Evolutionary conservation across 1,139 yeast genomes (phyloP), one percentile per base, ranked within the genome.

Genomic region (Arxiozyma bovina): DNA sequence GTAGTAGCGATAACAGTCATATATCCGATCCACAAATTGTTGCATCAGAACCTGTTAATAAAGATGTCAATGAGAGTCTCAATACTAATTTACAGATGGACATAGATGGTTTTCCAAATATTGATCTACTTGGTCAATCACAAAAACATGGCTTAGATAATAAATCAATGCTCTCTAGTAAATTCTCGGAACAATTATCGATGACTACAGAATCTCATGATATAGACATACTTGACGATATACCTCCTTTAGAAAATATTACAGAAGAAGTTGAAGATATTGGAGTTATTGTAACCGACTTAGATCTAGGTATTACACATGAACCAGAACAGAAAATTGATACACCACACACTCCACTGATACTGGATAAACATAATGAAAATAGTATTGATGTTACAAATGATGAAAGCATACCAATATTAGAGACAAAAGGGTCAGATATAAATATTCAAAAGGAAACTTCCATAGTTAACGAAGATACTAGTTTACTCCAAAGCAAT

Each of bases 191-290:
- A 45, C 40, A 45, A 45, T 20, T 45, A 30, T 27, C 20, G 21
- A 8, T 38, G 1, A n/a, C 18, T 4, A 17, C 48, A 45, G 21
- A 45, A 3, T 21, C 25, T 9, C 48, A 45, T 45, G 42, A 45
- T 30, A 18, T 45, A 17, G 21, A 30, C 25, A 45, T 45, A 23
- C 42, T 42, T 27, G 50, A 48, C 30, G 50, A 48, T 42, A 48
- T 48, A 11, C 50, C 45, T 4, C 45, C 44, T 2, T 48, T 48
- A 42, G 50, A 48, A 30, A 42, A 21, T 42, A 30, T 48, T 34
- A 42, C 30, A 34, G 48, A 42, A 18, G 43, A 50, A 17, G 43
- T 23, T 15, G 38, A 43, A 9, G 50, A 48, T 48, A 20, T 42
- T 20, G 45, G 48, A 15, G 48, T 45, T 21, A 38, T 45, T 20